phyloP scores from a whole-genome alignment of 1,284 basidiomycete genomes.

The Apiotrichum brassicae region DNA sequence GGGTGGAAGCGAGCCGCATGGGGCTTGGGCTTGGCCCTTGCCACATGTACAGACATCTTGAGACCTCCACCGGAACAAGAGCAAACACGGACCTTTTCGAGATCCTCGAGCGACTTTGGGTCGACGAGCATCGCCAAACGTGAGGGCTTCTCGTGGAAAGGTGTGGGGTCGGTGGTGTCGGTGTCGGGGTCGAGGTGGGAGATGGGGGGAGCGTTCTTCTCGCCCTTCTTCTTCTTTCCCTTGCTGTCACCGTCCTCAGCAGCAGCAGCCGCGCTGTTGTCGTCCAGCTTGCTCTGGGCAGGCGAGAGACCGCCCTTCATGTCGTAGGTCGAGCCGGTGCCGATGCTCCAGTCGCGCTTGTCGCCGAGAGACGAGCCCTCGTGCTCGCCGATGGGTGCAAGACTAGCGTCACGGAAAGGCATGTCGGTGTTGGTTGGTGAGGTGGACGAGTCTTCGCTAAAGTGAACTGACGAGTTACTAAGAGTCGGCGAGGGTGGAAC shows the following conservation, averaged over 20 bases:
- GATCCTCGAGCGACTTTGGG: slow-evolving; percentile 59
- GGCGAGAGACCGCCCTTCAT: slow-evolving; percentile 12
- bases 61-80: too few species aligned
- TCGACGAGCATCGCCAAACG: slow-evolving; percentile 81
- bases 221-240: slow-evolving; percentile 19
- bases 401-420: slow-evolving; percentile 37
- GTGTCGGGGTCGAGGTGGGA: slow-evolving; percentile 49
- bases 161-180: slow-evolving; percentile 60
- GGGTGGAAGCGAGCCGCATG: too few species aligned
- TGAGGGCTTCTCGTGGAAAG: slow-evolving; percentile 66
- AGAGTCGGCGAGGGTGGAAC: slow-evolving; percentile 37
- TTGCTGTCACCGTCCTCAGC: slow-evolving; percentile 16
- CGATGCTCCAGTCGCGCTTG: slow-evolving; percentile 25
- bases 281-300: neutral
- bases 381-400: slow-evolving; percentile 52
- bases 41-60: too few species aligned
- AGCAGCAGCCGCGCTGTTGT: slow-evolving; percentile 16
- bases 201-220: slow-evolving; percentile 30
- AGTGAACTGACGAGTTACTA: slow-evolving; percentile 33
- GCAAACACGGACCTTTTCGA: slow-evolving; percentile 66
- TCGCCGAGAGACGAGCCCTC: slow-evolving; percentile 10
- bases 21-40: too few species aligned
- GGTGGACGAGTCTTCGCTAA: slow-evolving; percentile 32
- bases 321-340: slow-evolving; percentile 27
- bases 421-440: slow-evolving; percentile 44